Percentiles rank a stretch among this genome's conserved stretches.
Evolutionary conservation across 139 green algal genomes (phyloP).

Genomic region (Asterochloris sp.): DNA sequence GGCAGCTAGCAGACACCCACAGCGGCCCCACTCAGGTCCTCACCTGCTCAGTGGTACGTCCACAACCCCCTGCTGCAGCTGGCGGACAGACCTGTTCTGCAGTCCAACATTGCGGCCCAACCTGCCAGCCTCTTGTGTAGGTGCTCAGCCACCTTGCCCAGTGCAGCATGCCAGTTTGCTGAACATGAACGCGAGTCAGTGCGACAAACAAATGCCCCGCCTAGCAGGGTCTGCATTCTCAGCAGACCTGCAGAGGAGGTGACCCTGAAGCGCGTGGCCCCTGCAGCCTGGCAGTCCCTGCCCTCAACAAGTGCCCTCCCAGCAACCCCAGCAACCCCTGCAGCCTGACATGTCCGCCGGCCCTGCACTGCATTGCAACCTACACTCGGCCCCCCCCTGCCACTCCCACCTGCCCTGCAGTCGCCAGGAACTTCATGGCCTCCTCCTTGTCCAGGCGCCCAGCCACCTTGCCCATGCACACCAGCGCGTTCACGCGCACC

Average conservation of each 20-base stretch:
- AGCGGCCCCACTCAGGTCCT: not conserved
- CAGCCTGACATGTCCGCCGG: not conserved
- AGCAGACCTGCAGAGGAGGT: too few species aligned
- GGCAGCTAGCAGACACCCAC: not conserved
- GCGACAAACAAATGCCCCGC: too few species aligned
- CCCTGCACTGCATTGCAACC: not conserved
- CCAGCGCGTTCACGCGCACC: conserved; percentile 57
- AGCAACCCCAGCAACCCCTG: not conserved
- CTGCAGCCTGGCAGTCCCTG: too few species aligned
- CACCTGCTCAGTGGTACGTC: not conserved
- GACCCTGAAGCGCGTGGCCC: too few species aligned
- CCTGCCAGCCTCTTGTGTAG: not conserved
- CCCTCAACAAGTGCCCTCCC: too few species aligned
- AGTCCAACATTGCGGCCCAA: not conserved
- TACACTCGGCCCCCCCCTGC: too few species aligned
- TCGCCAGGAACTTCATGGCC: conserved; percentile 47
- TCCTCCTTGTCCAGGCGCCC: conserved; percentile 51
- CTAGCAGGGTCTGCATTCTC: too few species aligned
- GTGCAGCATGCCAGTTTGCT: not conserved
- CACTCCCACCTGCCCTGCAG: not conserved
- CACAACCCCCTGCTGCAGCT: not conserved
- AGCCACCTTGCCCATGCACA: conserved; percentile 40
- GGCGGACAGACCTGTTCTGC: not conserved
- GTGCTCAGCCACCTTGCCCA: not conserved
- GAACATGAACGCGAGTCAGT: not conserved